A percentile compares a stretch with the other conserved stretches of the same genome.
Conservation (phyloP, 2,329 filamentous ascomycete species). For the Xylariaceae sp. region DNA sequence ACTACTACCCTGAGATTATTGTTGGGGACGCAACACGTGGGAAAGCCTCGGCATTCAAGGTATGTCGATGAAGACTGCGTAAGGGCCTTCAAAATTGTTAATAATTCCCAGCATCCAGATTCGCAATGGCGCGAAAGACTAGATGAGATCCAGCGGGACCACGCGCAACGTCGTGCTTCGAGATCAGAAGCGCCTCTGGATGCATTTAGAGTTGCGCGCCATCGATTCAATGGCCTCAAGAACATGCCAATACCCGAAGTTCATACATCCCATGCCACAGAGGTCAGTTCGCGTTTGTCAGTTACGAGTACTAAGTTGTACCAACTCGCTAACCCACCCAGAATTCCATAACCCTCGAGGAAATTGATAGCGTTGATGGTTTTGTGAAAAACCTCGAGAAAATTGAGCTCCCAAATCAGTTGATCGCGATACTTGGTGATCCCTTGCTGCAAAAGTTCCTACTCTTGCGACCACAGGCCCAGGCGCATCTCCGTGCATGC, state of each 20-base stretch:
- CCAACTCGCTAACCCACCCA: constrained; percentile 33
- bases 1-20: constrained; percentile 86
- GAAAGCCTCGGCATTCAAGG: constrained; percentile 58
- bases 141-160: constrained; percentile 58
- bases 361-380: constrained; percentile 64
- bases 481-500: constrained; percentile 47
- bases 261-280: constrained; percentile 67
- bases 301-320: not conserved
- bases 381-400: constrained; percentile 71
- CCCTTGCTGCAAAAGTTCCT: constrained; percentile 74
- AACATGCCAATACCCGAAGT: constrained; percentile 58
- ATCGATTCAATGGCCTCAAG: constrained; percentile 43
- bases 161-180: constrained; percentile 45
- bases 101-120: constrained; percentile 59
- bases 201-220: constrained; percentile 60
- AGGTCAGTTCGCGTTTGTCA: constrained; percentile 41
- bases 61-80: constrained; percentile 26
- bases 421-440: constrained; percentile 70
- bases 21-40: constrained; percentile 62
- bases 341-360: constrained; percentile 65
- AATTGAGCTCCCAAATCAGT: constrained; percentile 75
- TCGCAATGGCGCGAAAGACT: constrained; percentile 66
- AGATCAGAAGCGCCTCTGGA: constrained; percentile 38
- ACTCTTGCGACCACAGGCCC: constrained; percentile 54
- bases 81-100: constrained; percentile 16